A percentile compares a stretch with the other conserved stretches of the same genome.
These are phyloP conservation scores for Striga asiatica DNA, from an alignment of 257 asterid genomes.

Conservation along the genomic window DNA sequence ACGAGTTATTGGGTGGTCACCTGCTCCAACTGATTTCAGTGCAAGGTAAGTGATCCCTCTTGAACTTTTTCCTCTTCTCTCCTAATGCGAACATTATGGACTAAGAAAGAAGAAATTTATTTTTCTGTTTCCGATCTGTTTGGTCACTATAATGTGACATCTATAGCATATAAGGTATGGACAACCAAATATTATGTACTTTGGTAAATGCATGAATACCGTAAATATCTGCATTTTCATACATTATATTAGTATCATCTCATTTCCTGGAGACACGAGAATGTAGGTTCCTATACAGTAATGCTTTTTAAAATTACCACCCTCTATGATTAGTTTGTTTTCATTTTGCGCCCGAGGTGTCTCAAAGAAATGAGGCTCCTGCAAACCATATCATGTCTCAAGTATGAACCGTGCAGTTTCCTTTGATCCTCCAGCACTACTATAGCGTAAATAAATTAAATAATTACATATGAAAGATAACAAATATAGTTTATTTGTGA, in stretches of 20 bases:
- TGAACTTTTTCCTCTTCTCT: slow-evolving; percentile 9
- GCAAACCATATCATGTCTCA: not conserved
- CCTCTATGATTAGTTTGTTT: slow-evolving; percentile 1
- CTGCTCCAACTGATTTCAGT: slow-evolving; percentile 73
- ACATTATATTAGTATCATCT: slow-evolving; percentile 1
- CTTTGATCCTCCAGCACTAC: not conserved
- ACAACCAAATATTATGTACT: not conserved
- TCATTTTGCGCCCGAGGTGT: not conserved
- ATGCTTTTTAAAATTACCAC: not conserved
- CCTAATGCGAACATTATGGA: slow-evolving; percentile 2
- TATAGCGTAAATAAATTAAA: not conserved
- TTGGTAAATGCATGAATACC: too few relatives aligned
- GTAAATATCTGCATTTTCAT: not conserved
- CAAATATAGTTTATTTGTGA: not conserved
- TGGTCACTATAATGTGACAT: slow-evolving; percentile 6
- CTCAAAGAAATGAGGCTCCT: not conserved
- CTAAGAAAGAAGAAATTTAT: not conserved
- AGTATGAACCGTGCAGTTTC: not conserved
- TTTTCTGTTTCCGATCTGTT: slow-evolving; percentile 11
- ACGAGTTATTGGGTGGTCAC: slow-evolving; percentile 86
- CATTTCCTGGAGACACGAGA: not conserved
- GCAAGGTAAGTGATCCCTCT: slow-evolving; percentile 48
- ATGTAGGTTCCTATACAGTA: not conserved
- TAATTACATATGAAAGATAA: not conserved
- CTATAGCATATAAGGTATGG: not conserved